phyloP scores from a whole-genome alignment of 768 basidiomycete species.

The Pleurotus sapidus region DNA sequence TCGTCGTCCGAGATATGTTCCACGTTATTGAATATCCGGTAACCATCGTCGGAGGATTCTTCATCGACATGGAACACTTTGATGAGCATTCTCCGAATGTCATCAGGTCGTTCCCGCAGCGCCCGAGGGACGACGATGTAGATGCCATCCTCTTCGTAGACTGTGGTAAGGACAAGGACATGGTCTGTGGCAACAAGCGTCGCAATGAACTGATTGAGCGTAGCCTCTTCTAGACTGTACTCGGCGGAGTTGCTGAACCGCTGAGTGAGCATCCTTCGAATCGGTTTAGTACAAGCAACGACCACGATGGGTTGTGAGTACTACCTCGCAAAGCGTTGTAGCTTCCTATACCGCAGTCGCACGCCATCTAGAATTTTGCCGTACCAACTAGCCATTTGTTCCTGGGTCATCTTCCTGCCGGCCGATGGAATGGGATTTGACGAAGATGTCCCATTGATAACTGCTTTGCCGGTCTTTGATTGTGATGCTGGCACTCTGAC shows the following conservation, averaged over 20 bases:
- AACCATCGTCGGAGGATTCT: conserved; percentile 52
- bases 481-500: conserved; percentile 67
- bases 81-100: conserved; percentile 75
- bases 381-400: conserved; percentile 88
- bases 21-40: conserved; percentile 32
- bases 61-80: conserved; percentile 84
- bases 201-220: conserved; percentile 77
- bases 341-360: conserved; percentile 85
- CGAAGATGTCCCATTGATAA: conserved; percentile 21
- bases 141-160: conserved; percentile 84
- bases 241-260: conserved; percentile 94
- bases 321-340: conserved; percentile 91
- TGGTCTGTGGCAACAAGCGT: conserved; percentile 82
- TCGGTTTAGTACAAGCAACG: too few relatives aligned
- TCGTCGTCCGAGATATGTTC: conserved; percentile 36
- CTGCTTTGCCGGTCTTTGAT: conserved; percentile 14
- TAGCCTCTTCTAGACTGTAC: conserved; percentile 73
- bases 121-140: conserved; percentile 85
- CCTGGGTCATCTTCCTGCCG: conserved; percentile 66
- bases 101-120: conserved; percentile 72
- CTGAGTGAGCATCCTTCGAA: conserved; percentile 63
- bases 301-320: not conserved
- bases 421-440: conserved; percentile 30
- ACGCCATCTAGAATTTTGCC: conserved; percentile 92
- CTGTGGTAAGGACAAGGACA: conserved; percentile 89